These are phyloP conservation scores for Melampsora larici-populina DNA, from an alignment of 1,284 basidiomycete genomes.

Conservation along the genomic window DNA sequence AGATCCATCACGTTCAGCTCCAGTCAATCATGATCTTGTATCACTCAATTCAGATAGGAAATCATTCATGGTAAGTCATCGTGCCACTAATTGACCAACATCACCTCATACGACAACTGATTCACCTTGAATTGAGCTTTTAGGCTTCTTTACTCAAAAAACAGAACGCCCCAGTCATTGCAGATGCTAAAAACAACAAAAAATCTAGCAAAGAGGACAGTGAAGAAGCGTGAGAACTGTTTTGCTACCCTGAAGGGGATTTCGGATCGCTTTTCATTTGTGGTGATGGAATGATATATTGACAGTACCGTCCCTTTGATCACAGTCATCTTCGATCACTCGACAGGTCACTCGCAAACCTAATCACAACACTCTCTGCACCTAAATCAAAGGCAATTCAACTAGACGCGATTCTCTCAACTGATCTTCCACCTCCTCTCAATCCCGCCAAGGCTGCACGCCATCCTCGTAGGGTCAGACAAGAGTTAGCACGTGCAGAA, in stretches of 20 bases:
- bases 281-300: background rate
- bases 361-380: constrained; percentile 16
- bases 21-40: background rate
- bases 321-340: constrained; percentile 19
- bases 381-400: background rate
- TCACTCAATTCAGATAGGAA: constrained; percentile 18
- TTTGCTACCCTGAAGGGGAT: background rate
- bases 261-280: background rate
- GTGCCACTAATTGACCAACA: background rate
- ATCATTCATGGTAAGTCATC: constrained; percentile 27
- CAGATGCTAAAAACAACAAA: constrained; percentile 1
- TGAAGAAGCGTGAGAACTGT: constrained; percentile 24
- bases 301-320: background rate
- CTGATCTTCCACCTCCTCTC: background rate
- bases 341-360: constrained; percentile 22
- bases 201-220: constrained; percentile 1
- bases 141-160: constrained; percentile 30
- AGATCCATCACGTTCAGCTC: constrained; percentile 18
- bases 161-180: background rate
- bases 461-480: constrained; percentile 15
- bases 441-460: background rate
- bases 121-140: background rate
- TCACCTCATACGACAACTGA: background rate
- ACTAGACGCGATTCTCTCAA: constrained; percentile 5
- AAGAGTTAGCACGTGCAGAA: constrained; percentile 9